phyloP scores from a whole-genome alignment of 192 early-diverging fungal species.

The Mortierella claussenii region DNA sequence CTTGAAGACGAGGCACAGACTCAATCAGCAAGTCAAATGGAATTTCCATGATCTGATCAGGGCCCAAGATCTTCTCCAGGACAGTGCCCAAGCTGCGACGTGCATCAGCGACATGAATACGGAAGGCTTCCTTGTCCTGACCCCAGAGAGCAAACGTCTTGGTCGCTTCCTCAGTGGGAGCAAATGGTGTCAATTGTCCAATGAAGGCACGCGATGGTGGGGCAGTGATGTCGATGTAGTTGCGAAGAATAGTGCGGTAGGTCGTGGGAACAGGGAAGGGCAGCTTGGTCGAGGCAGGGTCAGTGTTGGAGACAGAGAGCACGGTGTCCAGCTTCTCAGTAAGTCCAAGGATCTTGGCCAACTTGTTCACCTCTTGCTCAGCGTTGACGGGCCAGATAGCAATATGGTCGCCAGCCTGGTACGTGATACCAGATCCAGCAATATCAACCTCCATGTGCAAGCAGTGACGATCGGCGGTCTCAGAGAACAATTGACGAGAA shows the following conservation, averaged over 20 bases:
- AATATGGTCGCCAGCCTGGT: constrained; percentile 95
- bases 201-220: constrained; percentile 78
- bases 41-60: constrained; percentile 62
- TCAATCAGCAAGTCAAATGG: constrained; percentile 89
- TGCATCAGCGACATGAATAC: constrained; percentile 65
- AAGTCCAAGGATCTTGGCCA: constrained; percentile 72
- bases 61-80: constrained; percentile 71
- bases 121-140: constrained; percentile 76
- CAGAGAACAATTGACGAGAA: constrained; percentile 75
- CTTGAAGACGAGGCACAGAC: constrained; percentile 81
- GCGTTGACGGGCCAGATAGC: constrained; percentile 92
- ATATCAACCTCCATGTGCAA: constrained; percentile 96
- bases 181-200: constrained; percentile 68
- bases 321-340: constrained; percentile 73
- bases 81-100: constrained; percentile 81
- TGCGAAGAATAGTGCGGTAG: constrained; percentile 86
- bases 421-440: constrained; percentile 79
- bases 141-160: constrained; percentile 65
- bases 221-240: constrained; percentile 91
- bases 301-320: constrained; percentile 75
- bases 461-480: constrained; percentile 78
- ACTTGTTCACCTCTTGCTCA: constrained; percentile 75
- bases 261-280: constrained; percentile 92
- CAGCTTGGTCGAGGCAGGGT: constrained; percentile 80
- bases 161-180: constrained; percentile 63